phyloP scores from a whole-genome alignment of 2,329 filamentous ascomycete genomes.

The Chalara sp. region DNA sequence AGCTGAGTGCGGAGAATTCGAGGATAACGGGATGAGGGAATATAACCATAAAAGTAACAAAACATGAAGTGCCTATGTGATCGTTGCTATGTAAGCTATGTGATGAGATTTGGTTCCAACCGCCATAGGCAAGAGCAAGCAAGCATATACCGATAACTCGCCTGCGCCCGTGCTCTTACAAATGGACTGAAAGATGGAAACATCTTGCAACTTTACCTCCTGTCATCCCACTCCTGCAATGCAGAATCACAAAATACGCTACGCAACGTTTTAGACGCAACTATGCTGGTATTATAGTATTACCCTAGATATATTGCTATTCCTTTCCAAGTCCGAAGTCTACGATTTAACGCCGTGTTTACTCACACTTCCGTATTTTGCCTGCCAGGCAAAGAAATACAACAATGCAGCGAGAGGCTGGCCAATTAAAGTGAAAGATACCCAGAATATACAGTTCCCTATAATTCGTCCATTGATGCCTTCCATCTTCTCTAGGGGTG shows the following conservation, averaged over 20 bases:
- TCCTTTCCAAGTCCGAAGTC: background rate
- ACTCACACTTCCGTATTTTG: slow-evolving; percentile 85
- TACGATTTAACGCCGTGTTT: slow-evolving; percentile 9
- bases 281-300: too few species aligned
- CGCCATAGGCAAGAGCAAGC: too few species aligned
- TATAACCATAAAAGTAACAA: background rate
- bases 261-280: too few species aligned
- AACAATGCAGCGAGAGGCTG: slow-evolving; percentile 87
- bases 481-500: slow-evolving; percentile 71
- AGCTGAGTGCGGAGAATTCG: slow-evolving; percentile 75
- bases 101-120: too few species aligned
- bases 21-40: background rate
- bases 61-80: background rate
- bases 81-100: background rate
- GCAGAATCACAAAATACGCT: too few species aligned
- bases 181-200: too few species aligned
- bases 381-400: slow-evolving; percentile 98
- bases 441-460: slow-evolving; percentile 93
- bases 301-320: too few species aligned
- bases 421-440: slow-evolving; percentile 90
- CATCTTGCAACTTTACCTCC: too few species aligned
- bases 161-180: too few species aligned
- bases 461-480: slow-evolving; percentile 70
- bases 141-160: too few species aligned
- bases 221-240: too few species aligned